Conservation (phyloP, 192 early-diverging fungal species). For the Coemansia sp. region DNA sequence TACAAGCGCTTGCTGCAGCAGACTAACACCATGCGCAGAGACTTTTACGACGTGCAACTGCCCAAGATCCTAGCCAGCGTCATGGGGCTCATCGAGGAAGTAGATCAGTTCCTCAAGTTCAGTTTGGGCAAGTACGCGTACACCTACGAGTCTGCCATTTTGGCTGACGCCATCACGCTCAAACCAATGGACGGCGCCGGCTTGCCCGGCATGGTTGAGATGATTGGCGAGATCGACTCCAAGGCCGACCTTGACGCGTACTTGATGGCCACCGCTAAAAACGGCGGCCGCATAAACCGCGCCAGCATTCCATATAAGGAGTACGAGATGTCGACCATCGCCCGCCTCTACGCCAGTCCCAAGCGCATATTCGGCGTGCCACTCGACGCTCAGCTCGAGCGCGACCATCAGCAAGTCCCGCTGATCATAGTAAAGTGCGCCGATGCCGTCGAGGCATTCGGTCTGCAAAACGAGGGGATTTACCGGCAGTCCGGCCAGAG, state of each 20-base stretch:
- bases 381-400: conserved; percentile 67
- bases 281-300: conserved; percentile 35
- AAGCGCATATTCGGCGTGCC: conserved; percentile 84
- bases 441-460: conserved; percentile 79
- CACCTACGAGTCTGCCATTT: conserved; percentile 75
- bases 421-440: conserved; percentile 79
- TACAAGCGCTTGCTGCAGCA: conserved; percentile 81
- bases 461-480: conserved; percentile 78
- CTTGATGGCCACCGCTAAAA: conserved; percentile 43
- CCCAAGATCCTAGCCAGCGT: conserved; percentile 80
- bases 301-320: conserved; percentile 41
- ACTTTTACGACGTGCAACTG: conserved; percentile 80
- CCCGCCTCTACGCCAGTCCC: conserved; percentile 70
- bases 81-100: conserved; percentile 85
- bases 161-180: conserved; percentile 71
- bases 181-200: conserved; percentile 57
- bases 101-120: conserved; percentile 79
- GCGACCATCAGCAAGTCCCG: conserved; percentile 77
- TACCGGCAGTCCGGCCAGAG: conserved; percentile 89
- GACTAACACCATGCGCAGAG: conserved; percentile 75
- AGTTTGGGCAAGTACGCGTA: conserved; percentile 80
- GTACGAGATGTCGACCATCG: conserved; percentile 48
- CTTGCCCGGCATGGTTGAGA: conserved; percentile 43
- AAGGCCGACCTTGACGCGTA: conserved; percentile 60
- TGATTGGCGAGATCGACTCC: conserved; percentile 66